Percentiles rank a stretch among this genome's conserved stretches.
Evolutionary conservation across 2,329 filamentous ascomycete genomes (phyloP).

Genomic region (Scolecobasidium constrictum): DNA sequence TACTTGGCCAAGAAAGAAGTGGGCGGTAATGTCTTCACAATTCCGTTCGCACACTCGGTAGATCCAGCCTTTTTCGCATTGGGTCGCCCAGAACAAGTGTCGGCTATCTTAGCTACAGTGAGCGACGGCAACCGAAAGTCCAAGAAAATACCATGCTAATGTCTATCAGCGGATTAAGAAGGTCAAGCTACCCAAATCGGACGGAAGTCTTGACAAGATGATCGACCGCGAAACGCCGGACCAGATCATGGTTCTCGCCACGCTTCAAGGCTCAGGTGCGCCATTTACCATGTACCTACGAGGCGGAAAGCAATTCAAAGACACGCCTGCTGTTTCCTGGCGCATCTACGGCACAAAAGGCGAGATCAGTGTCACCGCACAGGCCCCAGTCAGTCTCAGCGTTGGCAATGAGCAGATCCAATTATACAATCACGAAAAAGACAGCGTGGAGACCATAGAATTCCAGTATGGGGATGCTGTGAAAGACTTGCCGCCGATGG

Average conservation of each 20-base stretch:
- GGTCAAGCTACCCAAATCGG: slow-evolving; percentile 20
- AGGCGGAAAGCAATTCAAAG: slow-evolving; percentile 39
- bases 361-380: slow-evolving; percentile 28
- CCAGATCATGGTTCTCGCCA: slow-evolving; percentile 29
- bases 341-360: slow-evolving; percentile 37
- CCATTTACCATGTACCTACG: slow-evolving; percentile 35
- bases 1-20: slow-evolving; percentile 41
- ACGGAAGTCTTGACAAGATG: slow-evolving; percentile 22
- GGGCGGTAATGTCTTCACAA: slow-evolving; percentile 31
- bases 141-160: no score
- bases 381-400: slow-evolving; percentile 23
- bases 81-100: slow-evolving; percentile 31
- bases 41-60: slow-evolving; percentile 28
- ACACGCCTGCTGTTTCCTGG: slow-evolving; percentile 37
- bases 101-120: slow-evolving; percentile 31
- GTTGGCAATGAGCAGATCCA: slow-evolving; percentile 34
- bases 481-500: slow-evolving; percentile 31
- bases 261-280: slow-evolving; percentile 25
- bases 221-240: slow-evolving; percentile 36
- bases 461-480: slow-evolving; percentile 33
- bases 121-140: slow-evolving; percentile 36
- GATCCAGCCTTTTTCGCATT: slow-evolving; percentile 36
- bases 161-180: no score
- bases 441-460: slow-evolving; percentile 31
- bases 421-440: slow-evolving; percentile 39